phyloP scores from a whole-genome alignment of 1,139 yeast genomes.

The Meyerozyma elateridarum region DNA sequence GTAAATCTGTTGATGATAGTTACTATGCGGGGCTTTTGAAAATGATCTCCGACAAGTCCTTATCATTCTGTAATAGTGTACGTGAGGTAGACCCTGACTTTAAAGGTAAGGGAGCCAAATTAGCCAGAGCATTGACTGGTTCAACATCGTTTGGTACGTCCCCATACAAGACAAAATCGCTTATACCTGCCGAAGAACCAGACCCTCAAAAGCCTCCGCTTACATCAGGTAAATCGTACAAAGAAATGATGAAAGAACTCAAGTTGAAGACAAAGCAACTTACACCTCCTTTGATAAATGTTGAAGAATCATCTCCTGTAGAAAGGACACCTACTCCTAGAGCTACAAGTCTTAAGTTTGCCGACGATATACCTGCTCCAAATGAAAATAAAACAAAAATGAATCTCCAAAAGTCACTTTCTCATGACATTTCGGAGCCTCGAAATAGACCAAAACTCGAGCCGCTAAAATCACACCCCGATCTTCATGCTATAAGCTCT shows the following conservation, averaged over 20 bases:
- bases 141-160: constrained; percentile 36
- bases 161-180: constrained; percentile 41
- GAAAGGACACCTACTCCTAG: constrained; percentile 6
- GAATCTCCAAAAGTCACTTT: constrained; percentile 13
- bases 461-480: constrained; percentile 41
- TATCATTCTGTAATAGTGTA: constrained; percentile 34
- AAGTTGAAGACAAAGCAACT: constrained; percentile 8
- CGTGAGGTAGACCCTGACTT: constrained; percentile 37
- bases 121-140: constrained; percentile 45
- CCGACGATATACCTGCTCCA: constrained; percentile 17
- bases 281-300: constrained; percentile 11
- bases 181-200: constrained; percentile 29
- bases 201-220: constrained; percentile 12
- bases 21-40: constrained; percentile 30
- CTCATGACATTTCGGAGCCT: constrained; percentile 7
- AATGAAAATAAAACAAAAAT: constrained; percentile 7
- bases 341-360: constrained; percentile 20
- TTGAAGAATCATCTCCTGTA: constrained; percentile 6
- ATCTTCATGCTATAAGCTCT: constrained; percentile 17
- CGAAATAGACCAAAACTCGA: constrained; percentile 18
- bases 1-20: constrained; percentile 20
- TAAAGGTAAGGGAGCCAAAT: constrained; percentile 40
- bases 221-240: constrained; percentile 27
- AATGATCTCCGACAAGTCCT: constrained; percentile 36
- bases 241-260: constrained; percentile 33